phyloP scores from a whole-genome alignment of 768 basidiomycete genomes.

The Suillus occidentalis region DNA sequence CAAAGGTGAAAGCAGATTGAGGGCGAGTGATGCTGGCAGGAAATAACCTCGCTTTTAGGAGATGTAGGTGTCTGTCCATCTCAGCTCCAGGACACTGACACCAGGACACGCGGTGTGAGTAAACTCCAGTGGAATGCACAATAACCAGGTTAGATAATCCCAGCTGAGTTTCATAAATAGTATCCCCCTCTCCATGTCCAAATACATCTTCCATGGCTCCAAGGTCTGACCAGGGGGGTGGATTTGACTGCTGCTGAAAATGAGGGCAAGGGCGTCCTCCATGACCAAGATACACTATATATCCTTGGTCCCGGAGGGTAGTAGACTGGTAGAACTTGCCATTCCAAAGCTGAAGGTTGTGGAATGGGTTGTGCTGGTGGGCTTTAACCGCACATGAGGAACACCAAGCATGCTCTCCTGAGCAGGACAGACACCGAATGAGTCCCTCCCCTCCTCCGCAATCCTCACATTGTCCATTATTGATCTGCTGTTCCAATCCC shows the following conservation, averaged over 20 bases:
- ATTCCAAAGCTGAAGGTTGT: too few relatives aligned
- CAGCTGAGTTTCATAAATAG: not conserved
- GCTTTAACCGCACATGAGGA: too few relatives aligned
- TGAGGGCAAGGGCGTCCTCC: slow-evolving; percentile 18
- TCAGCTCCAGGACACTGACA: not conserved
- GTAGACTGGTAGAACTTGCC: too few relatives aligned
- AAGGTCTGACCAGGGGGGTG: not conserved
- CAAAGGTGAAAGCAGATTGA: slow-evolving; percentile 21
- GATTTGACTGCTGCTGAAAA: not conserved
- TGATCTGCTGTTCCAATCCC: too few relatives aligned
- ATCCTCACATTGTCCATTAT: too few relatives aligned
- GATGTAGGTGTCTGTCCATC: slow-evolving; percentile 10
- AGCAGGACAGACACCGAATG: too few relatives aligned
- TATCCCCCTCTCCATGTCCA: not conserved
- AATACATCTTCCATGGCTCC: not conserved
- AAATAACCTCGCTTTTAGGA: slow-evolving; percentile 12
- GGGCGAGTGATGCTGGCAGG: slow-evolving; percentile 14
- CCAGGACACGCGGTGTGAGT: slow-evolving; percentile 3
- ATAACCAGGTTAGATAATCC: slow-evolving; percentile 2
- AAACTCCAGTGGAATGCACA: slow-evolving; percentile 9
- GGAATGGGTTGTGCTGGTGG: too few relatives aligned
- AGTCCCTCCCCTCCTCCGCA: too few relatives aligned
- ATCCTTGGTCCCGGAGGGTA: slow-evolving; percentile 19
- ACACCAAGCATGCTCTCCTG: too few relatives aligned
- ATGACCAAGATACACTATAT: slow-evolving; percentile 24